These are phyloP conservation scores for Apium graveolens DNA, from an alignment of 129 eudicot genomes.

Conservation along the genomic window DNA sequence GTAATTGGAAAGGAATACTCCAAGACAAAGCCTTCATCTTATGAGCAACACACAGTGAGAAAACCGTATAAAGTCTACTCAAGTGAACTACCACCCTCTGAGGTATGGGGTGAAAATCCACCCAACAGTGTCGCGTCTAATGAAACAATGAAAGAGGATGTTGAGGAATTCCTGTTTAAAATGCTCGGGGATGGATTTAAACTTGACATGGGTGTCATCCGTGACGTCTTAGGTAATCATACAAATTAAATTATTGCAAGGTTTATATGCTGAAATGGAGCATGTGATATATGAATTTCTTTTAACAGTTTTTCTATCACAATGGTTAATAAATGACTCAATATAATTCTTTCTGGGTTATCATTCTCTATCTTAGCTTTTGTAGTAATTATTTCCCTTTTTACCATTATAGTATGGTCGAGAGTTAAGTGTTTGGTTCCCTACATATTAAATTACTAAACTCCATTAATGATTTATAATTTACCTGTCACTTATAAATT, in stretches of 20 bases:
- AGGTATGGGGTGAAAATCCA: conserved; percentile 43
- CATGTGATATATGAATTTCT: neutral
- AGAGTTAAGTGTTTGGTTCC: neutral
- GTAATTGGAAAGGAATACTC: conserved; percentile 51
- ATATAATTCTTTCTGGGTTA: neutral
- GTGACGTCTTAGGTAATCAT: conserved; percentile 48
- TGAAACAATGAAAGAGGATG: conserved; percentile 40
- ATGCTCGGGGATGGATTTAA: conserved; percentile 85
- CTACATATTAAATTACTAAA: neutral
- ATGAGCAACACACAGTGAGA: conserved; percentile 17
- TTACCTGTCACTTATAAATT: neutral
- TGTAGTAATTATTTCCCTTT: neutral
- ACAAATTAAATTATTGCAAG: neutral
- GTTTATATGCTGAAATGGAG: neutral
- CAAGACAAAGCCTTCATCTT: conserved; percentile 24
- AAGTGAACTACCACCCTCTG: conserved; percentile 39
- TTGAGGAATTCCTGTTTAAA: conserved; percentile 48
- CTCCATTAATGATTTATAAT: neutral
- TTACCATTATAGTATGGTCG: neutral
- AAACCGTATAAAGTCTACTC: conserved; percentile 52
- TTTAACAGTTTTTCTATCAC: neutral
- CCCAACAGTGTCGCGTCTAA: conserved; percentile 8
- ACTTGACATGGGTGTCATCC: conserved; percentile 47
- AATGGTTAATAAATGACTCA: neutral
- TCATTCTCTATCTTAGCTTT: neutral